Base-by-base conservation (phyloP, 2,329 filamentous ascomycete genomes). In the Massarina eburnea region DNA sequence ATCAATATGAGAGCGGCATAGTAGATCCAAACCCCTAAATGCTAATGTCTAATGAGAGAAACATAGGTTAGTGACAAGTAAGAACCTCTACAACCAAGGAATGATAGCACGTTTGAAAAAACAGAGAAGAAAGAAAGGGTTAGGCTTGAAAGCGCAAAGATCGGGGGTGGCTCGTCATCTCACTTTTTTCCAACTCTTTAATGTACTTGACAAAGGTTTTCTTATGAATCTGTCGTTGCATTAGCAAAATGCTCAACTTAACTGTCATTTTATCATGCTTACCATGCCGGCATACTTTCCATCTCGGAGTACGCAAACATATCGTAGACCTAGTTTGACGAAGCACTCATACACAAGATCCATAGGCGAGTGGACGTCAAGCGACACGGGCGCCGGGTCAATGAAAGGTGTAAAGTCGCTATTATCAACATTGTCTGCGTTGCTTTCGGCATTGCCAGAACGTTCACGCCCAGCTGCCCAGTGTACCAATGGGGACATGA, bases 291-390 rank as follows among this genome's bases (percentile, higher is more conserved):
- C 88, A 71, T 89, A 99, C 50, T 83, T 83, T 19, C 94, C 94
- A 55, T 96, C 85, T 44, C 81, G 82, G 20, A 94, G 75, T 4
- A 96, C 91, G 66, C 94, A 97, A 39, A 99, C 86, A 70, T 96
- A 97, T 51, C 94, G 80, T 55, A 99, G 72, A 1, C 94, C 94
- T 8, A 99, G 77, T 72, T 99, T 99, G 40, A 89, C 88, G 68
- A 97, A 99, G 62, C 91, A 92, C 67, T 99, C 94, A 61, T 96
- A 96, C 3, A 96, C 94, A 30, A 99, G 74, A 66, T 97, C 91
- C 82, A 97, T 91, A 0, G 94, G 89, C 0, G 88, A 94, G 56
- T 85, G 83, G 22, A 95, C 88, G 62, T 99, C 94, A 19, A 99
- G 76, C 10, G 91, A 82, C 12, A 99, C 81, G 0, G 94, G 94